Evolutionary conservation across 2,329 filamentous ascomycete genomes (phyloP), one percentile per base, ranked within the genome.

Genomic region (Clathrospora elynae): DNA sequence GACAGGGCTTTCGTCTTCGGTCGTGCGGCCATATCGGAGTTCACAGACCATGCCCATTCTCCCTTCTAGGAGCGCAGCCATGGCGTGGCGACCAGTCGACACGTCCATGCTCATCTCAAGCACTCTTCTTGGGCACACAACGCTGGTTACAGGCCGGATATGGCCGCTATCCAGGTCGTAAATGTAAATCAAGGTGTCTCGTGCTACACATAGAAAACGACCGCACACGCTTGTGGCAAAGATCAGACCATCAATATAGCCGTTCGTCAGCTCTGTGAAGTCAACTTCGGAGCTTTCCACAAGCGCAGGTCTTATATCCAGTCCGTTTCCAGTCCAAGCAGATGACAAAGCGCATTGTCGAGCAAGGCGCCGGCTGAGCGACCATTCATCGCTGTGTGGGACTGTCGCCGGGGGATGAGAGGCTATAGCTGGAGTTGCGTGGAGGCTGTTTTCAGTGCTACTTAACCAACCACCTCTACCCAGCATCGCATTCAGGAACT

Each of bases 21-120:
- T 6, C 14, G 24, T 37, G 1, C 28, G 28, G 19, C 51, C 51
- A 14, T 50, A 55, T 9, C 39, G 52, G 11, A 68, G 55, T 33
- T 86, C 79, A 54, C 77, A 84, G 1, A 86, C 75, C 60, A 86
- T 74, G 3, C 82, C 83, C 59, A 81, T 73, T 2, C 83, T 77
- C 5, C 80, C 81, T 48, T 81, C 76, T 32, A 86, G 71, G 6
- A 87, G 68, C 19, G 80, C 76, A 11, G 82, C 83, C 36, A 86
- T 71, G 5, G 80, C 75, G 52, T 80, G 74, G 29, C 75, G 73
- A 6, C 77, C 71, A 2, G 73, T 76, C 4, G 78, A 83, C 0
- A 80, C 81, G 60, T 86, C 82, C 75, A 87, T 84, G 49, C 80
- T 81, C 54, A 82, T 79, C 3, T 78, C 75, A 5, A 87, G 61